Conservation (phyloP, 306 rosid genomes). For the Inga leiocalycina region DNA sequence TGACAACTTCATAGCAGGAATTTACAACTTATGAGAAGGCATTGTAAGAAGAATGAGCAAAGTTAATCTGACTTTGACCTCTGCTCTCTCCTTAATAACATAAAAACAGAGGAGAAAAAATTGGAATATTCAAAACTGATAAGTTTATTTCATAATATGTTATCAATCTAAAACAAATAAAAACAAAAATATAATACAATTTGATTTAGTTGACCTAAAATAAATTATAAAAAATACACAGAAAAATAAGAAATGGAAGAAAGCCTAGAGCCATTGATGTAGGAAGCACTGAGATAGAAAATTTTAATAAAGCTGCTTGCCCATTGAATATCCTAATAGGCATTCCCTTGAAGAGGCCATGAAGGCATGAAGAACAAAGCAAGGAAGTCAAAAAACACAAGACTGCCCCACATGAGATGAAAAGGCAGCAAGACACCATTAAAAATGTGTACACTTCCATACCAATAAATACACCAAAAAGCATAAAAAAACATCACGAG, state of each 20-base stretch:
- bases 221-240: background rate
- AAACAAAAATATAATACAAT: background rate
- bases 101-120: background rate
- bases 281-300: background rate
- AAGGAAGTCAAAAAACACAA: background rate
- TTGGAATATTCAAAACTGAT: background rate
- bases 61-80: background rate
- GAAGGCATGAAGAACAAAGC: background rate
- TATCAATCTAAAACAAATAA: background rate
- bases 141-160: background rate
- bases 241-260: background rate
- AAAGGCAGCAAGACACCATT: background rate
- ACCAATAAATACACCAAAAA: background rate
- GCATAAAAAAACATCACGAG: background rate
- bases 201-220: background rate
- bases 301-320: background rate
- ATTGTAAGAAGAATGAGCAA: background rate
- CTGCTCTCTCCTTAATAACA: background rate
- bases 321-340: background rate
- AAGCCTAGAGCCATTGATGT: background rate
- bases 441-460: background rate
- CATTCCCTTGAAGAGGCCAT: constrained; percentile 18
- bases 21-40: no score
- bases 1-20: no score
- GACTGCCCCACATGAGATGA: background rate